phyloP scores from a whole-genome alignment of 2,329 filamentous ascomycete species.

The Rachicladosporium sp. region DNA sequence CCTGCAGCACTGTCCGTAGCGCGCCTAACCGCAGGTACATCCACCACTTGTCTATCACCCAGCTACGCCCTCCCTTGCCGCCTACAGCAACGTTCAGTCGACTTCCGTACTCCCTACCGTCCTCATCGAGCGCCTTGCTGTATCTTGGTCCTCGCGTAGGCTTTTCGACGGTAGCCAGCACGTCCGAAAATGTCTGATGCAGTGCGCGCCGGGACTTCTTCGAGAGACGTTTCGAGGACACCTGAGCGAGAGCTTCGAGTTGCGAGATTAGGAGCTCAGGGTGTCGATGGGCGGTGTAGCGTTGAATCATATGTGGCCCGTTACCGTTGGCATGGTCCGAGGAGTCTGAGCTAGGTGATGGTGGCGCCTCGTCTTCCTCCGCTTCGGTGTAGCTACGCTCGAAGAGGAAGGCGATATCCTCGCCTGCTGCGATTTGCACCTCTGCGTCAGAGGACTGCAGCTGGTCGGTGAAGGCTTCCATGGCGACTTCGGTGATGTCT shows the following conservation, averaged over 20 bases:
- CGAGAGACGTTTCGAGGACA: constrained; percentile 49
- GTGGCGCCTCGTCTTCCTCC: constrained; percentile 42
- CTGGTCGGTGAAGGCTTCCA: constrained; percentile 76
- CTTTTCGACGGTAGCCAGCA: constrained; percentile 53
- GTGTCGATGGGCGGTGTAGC: constrained; percentile 56
- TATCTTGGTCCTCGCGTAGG: constrained; percentile 55
- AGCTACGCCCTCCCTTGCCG: constrained; percentile 29
- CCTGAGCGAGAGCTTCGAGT: constrained; percentile 46
- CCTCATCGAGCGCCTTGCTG: constrained; percentile 49
- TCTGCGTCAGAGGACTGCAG: constrained; percentile 60
- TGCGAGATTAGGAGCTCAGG: constrained; percentile 47
- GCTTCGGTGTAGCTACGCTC: constrained; percentile 55
- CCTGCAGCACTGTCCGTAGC: constrained; percentile 47
- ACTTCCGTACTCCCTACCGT: constrained; percentile 49
- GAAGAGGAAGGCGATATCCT: constrained; percentile 71
- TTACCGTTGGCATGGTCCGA: constrained; percentile 28
- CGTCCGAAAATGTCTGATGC: constrained; percentile 54
- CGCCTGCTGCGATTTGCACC: constrained; percentile 66
- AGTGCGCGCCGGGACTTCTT: constrained; percentile 55
- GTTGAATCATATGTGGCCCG: constrained; percentile 39
- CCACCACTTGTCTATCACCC: constrained; percentile 63
- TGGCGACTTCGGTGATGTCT: constrained; percentile 55
- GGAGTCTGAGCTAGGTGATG: constrained; percentile 5
- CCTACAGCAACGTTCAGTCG: constrained; percentile 50
- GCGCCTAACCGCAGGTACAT: constrained; percentile 53